Evolutionary conservation across 768 basidiomycete species (phyloP).

Genomic region (Termitomyces sp.): DNA sequence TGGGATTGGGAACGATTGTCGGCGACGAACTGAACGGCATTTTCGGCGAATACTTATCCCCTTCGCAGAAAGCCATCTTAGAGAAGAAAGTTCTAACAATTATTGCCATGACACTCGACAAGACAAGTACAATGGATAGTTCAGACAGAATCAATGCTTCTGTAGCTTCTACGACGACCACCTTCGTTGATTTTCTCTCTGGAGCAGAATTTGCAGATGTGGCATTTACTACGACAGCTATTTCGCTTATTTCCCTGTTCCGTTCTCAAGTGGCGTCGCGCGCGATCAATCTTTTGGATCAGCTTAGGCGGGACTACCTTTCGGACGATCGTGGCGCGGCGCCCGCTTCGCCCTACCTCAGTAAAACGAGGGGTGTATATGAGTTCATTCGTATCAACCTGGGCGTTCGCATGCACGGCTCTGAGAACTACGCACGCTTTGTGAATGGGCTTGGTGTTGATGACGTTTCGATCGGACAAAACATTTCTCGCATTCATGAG

Average conservation of each 20-base stretch:
- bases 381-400: slow-evolving; percentile 62
- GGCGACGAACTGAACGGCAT: slow-evolving; percentile 39
- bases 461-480: slow-evolving; percentile 62
- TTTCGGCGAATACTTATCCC: slow-evolving; percentile 34
- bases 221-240: slow-evolving; percentile 15
- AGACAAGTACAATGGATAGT: slow-evolving; percentile 66
- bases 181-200: slow-evolving; percentile 40
- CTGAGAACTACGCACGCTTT: slow-evolving; percentile 54
- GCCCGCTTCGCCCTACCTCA: slow-evolving; percentile 61
- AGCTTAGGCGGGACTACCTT: slow-evolving; percentile 49
- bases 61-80: slow-evolving; percentile 24
- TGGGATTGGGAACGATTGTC: slow-evolving; percentile 39
- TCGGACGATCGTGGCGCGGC: slow-evolving; percentile 51
- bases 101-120: slow-evolving; percentile 55
- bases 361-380: slow-evolving; percentile 60
- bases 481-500: slow-evolving; percentile 72
- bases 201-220: slow-evolving; percentile 29
- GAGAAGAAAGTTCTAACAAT: slow-evolving; percentile 29
- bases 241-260: slow-evolving; percentile 40
- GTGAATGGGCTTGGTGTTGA: slow-evolving; percentile 37
- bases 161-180: slow-evolving; percentile 49
- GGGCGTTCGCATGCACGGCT: slow-evolving; percentile 69
- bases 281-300: slow-evolving; percentile 37
- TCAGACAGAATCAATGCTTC: slow-evolving; percentile 58
- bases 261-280: slow-evolving; percentile 44